phyloP scores from a whole-genome alignment of 1,139 yeast genomes.

The Suhomyces ambrosiae region DNA sequence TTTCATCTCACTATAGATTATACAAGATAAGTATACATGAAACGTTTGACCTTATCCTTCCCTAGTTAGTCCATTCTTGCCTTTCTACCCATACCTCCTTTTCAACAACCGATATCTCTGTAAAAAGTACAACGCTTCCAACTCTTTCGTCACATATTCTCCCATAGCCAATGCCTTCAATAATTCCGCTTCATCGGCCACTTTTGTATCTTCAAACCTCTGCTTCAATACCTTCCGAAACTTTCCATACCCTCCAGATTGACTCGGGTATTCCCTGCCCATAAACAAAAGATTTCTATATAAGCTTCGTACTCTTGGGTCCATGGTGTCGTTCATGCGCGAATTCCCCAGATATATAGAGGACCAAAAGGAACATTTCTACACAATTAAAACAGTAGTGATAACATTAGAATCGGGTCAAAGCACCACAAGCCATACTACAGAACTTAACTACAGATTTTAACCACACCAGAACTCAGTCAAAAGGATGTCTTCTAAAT shows the following conservation, averaged over 20 bases:
- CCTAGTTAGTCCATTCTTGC: no score
- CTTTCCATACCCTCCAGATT: conserved; percentile 32
- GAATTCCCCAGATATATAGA: no score
- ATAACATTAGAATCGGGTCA: no score
- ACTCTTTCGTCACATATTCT: conserved; percentile 35
- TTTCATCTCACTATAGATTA: no score
- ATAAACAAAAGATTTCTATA: conserved; percentile 36
- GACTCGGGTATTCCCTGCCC: conserved; percentile 40
- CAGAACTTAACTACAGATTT: no score
- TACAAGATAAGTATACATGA: no score
- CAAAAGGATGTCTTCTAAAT: conserved; percentile 1
- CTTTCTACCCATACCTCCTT: conserved; percentile 28
- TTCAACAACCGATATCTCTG: conserved; percentile 37
- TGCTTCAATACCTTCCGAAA: conserved; percentile 24
- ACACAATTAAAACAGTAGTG: no score
- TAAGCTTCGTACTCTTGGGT: conserved; percentile 33
- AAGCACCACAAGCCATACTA: no score
- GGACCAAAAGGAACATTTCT: no score
- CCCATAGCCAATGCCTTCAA: conserved; percentile 33
- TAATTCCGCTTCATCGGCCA: conserved; percentile 21
- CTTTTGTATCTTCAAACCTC: conserved; percentile 22
- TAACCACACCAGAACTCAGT: no score
- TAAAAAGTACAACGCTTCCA: conserved; percentile 36
- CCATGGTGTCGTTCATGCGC: no score
- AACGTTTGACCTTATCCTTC: no score